Evolutionary conservation across 352 stramenopile species (phyloP).

Genomic region (Phytophthora tentaculata): DNA sequence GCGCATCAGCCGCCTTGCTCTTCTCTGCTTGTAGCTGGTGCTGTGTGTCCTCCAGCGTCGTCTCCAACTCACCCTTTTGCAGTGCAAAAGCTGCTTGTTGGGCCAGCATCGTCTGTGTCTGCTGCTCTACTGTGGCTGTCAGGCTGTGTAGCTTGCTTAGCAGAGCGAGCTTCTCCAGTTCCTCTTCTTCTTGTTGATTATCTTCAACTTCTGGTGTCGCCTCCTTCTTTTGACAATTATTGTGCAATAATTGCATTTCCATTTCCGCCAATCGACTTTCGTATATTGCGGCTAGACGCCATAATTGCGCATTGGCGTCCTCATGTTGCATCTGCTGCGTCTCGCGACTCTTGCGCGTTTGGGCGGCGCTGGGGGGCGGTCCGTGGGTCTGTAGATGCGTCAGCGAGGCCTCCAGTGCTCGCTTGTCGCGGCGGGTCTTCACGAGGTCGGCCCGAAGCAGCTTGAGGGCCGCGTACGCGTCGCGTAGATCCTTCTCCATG

Average conservation of each 20-base stretch:
- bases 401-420: constrained; percentile 33
- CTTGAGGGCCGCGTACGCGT: constrained; percentile 54
- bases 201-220: constrained; percentile 17
- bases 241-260: constrained; percentile 12
- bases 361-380: constrained; percentile 17
- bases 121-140: constrained; percentile 28
- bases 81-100: constrained; percentile 29
- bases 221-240: constrained; percentile 30
- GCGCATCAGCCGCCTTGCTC: constrained; percentile 16
- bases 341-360: constrained; percentile 29
- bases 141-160: constrained; percentile 33
- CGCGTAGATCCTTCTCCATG: constrained; percentile 63
- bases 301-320: constrained; percentile 28
- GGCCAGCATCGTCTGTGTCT: constrained; percentile 26
- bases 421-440: constrained; percentile 44
- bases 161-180: constrained; percentile 29
- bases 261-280: constrained; percentile 22
- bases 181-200: constrained; percentile 23
- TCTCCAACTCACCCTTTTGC: constrained; percentile 32
- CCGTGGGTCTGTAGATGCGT: constrained; percentile 24
- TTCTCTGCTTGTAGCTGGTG: constrained; percentile 22
- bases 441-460: constrained; percentile 52
- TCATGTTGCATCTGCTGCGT: constrained; percentile 41
- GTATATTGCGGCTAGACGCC: constrained; percentile 14
- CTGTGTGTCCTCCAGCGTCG: constrained; percentile 25